phyloP scores from a whole-genome alignment of 2,329 filamentous ascomycete species.

The Ceratocystis alfenasii region DNA sequence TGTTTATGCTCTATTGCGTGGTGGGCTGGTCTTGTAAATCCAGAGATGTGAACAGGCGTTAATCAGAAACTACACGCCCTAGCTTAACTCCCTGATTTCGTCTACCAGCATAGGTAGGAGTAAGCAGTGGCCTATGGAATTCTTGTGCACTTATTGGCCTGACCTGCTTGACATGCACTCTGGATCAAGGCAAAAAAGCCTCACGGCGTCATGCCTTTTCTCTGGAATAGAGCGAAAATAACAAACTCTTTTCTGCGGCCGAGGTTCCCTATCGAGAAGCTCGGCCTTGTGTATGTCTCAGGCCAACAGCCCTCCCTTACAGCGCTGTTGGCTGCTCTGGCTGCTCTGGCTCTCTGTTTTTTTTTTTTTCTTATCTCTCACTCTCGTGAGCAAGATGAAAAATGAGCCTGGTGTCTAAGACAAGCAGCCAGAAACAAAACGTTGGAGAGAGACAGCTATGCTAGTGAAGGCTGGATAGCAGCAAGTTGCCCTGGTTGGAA shows the following conservation, averaged over 20 bases:
- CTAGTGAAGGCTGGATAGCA: too few species aligned
- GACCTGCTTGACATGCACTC: too few species aligned
- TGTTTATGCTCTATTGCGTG: too few species aligned
- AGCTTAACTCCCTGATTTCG: not conserved
- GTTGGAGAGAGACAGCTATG: too few species aligned
- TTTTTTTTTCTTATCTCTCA: not conserved
- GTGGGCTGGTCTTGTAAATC: too few species aligned
- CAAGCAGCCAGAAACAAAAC: not conserved
- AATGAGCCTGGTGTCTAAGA: not conserved
- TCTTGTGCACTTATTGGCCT: too few species aligned
- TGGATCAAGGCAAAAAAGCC: not conserved
- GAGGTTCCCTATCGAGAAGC: not conserved
- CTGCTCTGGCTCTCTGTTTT: not conserved
- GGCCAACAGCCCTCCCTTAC: not conserved
- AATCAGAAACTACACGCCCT: too few species aligned
- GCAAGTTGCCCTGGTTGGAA: too few species aligned
- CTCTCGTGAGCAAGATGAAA: too few species aligned
- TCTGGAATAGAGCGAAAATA: not conserved
- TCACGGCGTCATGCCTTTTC: not conserved
- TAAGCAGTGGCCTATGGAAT: too few species aligned
- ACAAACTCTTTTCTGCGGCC: not conserved
- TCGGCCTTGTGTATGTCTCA: slow-evolving; percentile 7
- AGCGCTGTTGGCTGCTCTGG: not conserved
- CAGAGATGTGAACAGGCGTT: too few species aligned
- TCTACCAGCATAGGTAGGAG: not conserved